Conservation (phyloP, 2,329 filamentous ascomycete genomes). For the Balansia obtecta region DNA sequence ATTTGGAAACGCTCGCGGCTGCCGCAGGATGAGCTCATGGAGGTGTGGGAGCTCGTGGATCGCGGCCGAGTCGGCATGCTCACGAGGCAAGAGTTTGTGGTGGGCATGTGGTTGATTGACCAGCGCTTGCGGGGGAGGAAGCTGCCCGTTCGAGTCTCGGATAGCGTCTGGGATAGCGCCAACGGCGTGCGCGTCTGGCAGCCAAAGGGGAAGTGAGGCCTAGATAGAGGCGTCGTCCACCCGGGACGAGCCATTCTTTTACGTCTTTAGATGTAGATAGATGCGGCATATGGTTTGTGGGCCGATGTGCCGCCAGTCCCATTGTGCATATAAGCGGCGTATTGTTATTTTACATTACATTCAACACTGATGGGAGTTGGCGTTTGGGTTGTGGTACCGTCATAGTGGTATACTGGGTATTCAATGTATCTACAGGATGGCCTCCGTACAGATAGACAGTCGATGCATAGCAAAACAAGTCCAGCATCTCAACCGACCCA, state of each 20-base stretch:
- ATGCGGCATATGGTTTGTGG: no score
- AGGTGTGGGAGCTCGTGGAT: conserved; percentile 69
- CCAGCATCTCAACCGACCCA: no score
- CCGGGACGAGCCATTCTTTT: background rate
- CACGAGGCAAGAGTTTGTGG: conserved; percentile 61
- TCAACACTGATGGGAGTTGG: no score
- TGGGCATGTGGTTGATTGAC: conserved; percentile 73
- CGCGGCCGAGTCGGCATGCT: conserved; percentile 41
- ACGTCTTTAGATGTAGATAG: no score
- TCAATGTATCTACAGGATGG: no score
- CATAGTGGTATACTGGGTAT: no score
- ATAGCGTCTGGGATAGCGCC: conserved; percentile 66
- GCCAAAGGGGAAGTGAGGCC: conserved; percentile 10
- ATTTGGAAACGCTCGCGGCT: conserved; percentile 64
- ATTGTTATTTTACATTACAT: no score
- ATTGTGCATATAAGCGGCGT: no score
- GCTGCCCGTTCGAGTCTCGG: conserved; percentile 55
- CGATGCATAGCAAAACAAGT: no score
- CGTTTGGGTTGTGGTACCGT: no score
- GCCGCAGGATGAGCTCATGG: conserved; percentile 53
- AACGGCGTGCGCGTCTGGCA: conserved; percentile 29
- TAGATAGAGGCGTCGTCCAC: background rate
- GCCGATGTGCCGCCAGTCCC: no score
- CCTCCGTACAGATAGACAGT: no score
- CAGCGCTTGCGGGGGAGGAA: conserved; percentile 70